Evolutionary conservation across 2,329 filamentous ascomycete species (phyloP).

Genomic region (Phyllosticta citribraziliensis): DNA sequence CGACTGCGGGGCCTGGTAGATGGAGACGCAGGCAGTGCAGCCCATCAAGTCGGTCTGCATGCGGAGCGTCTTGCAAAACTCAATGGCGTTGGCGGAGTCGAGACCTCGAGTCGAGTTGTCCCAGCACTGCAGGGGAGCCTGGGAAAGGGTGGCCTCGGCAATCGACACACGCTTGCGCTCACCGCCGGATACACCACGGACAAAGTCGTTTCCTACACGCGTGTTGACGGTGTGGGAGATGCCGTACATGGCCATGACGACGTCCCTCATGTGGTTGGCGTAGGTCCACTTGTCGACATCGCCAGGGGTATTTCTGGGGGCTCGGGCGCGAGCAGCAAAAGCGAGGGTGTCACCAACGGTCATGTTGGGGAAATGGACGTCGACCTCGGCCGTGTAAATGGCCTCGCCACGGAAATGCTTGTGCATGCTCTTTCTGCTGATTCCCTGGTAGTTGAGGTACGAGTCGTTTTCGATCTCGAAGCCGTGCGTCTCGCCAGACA

Average conservation of each 20-base stretch:
- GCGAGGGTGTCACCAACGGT: slow-evolving; percentile 67
- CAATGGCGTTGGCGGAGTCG: slow-evolving; percentile 59
- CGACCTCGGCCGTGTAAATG: slow-evolving; percentile 75
- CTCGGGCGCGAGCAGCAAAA: slow-evolving; percentile 62
- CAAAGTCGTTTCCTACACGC: slow-evolving; percentile 60
- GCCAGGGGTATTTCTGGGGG: slow-evolving; percentile 49
- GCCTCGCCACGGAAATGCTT: slow-evolving; percentile 67
- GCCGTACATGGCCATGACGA: slow-evolving; percentile 66
- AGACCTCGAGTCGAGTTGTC: slow-evolving; percentile 62
- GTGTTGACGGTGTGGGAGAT: slow-evolving; percentile 63
- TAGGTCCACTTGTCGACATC: slow-evolving; percentile 47
- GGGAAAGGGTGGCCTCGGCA: slow-evolving; percentile 58
- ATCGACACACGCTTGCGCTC: slow-evolving; percentile 69
- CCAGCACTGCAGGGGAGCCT: slow-evolving; percentile 54
- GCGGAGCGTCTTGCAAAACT: slow-evolving; percentile 57
- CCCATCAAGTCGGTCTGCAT: slow-evolving; percentile 52
- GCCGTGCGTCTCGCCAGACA: slow-evolving; percentile 72
- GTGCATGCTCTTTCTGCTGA: slow-evolving; percentile 63
- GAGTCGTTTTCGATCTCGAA: slow-evolving; percentile 60
- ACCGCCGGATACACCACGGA: slow-evolving; percentile 61
- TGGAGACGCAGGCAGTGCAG: slow-evolving; percentile 53
- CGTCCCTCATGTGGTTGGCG: slow-evolving; percentile 53
- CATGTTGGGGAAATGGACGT: slow-evolving; percentile 67
- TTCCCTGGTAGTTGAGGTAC: slow-evolving; percentile 72
- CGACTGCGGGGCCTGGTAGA: slow-evolving; percentile 59